These are phyloP conservation scores for Poa pratensis DNA, from an alignment of 176 grass and related monocot genomes.

Conservation along the genomic window DNA sequence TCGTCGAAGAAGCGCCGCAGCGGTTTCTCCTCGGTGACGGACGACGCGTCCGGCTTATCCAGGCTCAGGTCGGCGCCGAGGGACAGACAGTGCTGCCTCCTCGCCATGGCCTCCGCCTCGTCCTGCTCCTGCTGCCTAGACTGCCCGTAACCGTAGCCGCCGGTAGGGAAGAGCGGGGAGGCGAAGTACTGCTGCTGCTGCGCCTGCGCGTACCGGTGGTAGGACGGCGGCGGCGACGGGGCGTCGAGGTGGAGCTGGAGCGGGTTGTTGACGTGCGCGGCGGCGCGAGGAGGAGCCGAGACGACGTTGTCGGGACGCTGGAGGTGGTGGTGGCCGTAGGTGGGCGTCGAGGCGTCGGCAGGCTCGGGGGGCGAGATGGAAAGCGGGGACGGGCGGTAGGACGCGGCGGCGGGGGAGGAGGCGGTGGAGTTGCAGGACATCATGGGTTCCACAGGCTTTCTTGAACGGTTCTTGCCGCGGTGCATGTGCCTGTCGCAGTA, in stretches of 20 bases:
- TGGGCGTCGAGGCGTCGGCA: neutral
- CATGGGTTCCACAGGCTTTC: constrained; percentile 90
- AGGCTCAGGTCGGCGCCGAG: constrained; percentile 73
- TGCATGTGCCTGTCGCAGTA: constrained; percentile 98
- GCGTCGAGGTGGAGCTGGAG: constrained; percentile 65
- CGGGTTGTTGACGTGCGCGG: neutral
- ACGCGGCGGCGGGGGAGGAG: neutral
- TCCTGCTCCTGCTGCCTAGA: constrained; percentile 17
- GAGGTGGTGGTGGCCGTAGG: constrained; percentile 5
- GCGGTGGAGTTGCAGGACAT: neutral
- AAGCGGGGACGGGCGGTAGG: constrained; percentile 44
- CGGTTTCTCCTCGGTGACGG: constrained; percentile 46
- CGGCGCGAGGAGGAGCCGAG: neutral
- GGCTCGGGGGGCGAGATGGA: constrained; percentile 48
- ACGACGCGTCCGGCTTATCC: constrained; percentile 44
- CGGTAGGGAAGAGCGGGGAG: constrained; percentile 23
- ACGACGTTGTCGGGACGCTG: constrained; percentile 22
- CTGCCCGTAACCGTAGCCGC: constrained; percentile 3
- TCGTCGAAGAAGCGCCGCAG: constrained; percentile 89
- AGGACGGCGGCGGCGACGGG: constrained; percentile 53
- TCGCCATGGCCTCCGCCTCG: constrained; percentile 39
- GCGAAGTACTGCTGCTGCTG: constrained; percentile 34
- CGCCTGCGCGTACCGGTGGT: constrained; percentile 55
- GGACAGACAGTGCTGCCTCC: constrained; percentile 63
- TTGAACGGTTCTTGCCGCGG: constrained; percentile 98